phyloP scores from a whole-genome alignment of 306 rosid genomes.

The Acacia acuminata region DNA sequence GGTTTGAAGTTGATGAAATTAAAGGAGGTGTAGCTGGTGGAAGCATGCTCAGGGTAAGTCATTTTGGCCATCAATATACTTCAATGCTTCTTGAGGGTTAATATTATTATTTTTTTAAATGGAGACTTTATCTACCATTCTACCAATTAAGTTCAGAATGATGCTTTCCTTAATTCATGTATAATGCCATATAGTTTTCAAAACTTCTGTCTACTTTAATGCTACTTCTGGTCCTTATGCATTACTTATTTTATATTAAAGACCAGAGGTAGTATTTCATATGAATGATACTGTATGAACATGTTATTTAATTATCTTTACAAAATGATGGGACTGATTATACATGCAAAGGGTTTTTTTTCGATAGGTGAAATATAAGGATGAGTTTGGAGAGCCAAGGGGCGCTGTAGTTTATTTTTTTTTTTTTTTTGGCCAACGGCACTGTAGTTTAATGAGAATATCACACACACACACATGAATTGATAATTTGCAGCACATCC shows the following conservation, averaged over 20 bases:
- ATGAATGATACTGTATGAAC: background rate
- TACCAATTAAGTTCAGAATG: background rate
- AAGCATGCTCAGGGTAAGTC: constrained; percentile 85
- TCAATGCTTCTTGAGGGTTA: background rate
- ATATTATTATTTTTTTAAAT: background rate
- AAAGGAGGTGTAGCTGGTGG: constrained; percentile 99
- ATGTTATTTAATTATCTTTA: background rate
- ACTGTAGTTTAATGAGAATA: background rate
- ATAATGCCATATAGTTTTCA: background rate
- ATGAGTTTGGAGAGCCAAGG: background rate
- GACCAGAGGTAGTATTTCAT: background rate
- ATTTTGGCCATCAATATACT: constrained; percentile 21
- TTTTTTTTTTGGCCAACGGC: background rate
- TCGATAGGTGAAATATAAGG: background rate
- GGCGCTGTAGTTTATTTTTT: background rate
- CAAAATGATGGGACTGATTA: background rate
- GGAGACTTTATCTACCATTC: background rate
- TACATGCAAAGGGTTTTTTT: background rate
- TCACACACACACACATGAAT: background rate
- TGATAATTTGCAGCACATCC: background rate
- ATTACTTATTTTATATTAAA: too few species aligned
- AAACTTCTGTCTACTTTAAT: constrained; percentile 1
- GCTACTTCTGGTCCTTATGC: too few species aligned
- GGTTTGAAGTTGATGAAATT: constrained; percentile 92
- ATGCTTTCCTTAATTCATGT: background rate